Evolutionary conservation across 352 stramenopile genomes (phyloP).

Genomic region (Phytophthora pisi): DNA sequence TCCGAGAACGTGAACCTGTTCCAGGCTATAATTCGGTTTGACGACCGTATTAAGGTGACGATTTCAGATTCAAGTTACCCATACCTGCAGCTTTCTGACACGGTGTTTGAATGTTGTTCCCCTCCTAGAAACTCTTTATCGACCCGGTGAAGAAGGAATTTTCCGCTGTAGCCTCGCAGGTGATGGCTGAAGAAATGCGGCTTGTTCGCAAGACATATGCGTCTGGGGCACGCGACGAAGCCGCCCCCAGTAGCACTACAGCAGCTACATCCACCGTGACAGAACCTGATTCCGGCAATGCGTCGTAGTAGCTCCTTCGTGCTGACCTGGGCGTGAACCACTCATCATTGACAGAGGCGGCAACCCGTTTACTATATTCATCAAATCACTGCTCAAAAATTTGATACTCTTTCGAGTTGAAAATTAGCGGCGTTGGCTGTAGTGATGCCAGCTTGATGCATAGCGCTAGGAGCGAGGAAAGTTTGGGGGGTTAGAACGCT

Average conservation of each 20-base stretch:
- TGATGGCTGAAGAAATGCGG: constrained; percentile 68
- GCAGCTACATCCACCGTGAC: not conserved
- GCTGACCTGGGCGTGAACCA: not conserved
- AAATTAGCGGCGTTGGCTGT: too few species aligned
- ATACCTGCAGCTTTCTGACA: not conserved
- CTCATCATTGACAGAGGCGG: not conserved
- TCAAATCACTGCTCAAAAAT: too few species aligned
- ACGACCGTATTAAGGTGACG: constrained; percentile 81
- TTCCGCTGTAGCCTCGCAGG: constrained; percentile 54
- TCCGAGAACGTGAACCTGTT: constrained; percentile 80
- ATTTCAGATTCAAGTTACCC: not conserved
- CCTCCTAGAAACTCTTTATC: constrained; percentile 80
- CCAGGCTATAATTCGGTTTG: constrained; percentile 77
- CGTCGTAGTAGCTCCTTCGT: not conserved
- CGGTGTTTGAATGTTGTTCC: not conserved
- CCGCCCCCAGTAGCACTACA: not conserved
- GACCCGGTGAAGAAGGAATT: constrained; percentile 86
- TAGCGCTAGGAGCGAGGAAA: not conserved
- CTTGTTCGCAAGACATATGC: constrained; percentile 58
- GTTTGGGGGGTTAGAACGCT: not conserved
- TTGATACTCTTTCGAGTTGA: too few species aligned
- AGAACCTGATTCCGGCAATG: not conserved
- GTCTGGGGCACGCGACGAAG: constrained; percentile 23
- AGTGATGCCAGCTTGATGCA: too few species aligned
- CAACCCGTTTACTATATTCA: not conserved